These are phyloP conservation scores for Xylaria cubensis DNA, from an alignment of 495 filamentous ascomycete species.

Conservation along the genomic window DNA sequence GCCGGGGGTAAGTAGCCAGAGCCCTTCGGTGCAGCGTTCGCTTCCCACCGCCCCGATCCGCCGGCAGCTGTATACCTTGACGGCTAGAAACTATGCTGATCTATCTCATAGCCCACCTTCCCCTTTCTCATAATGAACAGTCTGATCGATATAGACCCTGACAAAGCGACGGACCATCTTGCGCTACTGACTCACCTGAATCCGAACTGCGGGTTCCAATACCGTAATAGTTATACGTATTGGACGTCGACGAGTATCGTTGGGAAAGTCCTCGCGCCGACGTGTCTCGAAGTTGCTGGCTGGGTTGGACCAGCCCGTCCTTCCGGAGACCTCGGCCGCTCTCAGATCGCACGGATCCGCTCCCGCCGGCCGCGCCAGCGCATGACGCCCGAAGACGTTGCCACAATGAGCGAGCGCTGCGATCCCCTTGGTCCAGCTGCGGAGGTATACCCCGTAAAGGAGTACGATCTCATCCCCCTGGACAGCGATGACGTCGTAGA, in stretches of 20 bases:
- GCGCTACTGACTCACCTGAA: slow-evolving; percentile 66
- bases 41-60: neutral
- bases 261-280: slow-evolving; percentile 78
- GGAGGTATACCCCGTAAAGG: slow-evolving; percentile 62
- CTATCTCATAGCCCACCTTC: slow-evolving; percentile 54
- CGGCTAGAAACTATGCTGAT: slow-evolving; percentile 24
- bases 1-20: slow-evolving; percentile 56
- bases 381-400: slow-evolving; percentile 57
- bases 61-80: neutral
- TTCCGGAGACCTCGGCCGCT: slow-evolving; percentile 64
- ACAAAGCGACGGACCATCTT: slow-evolving; percentile 62
- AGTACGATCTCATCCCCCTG: slow-evolving; percentile 63
- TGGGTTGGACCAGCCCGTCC: slow-evolving; percentile 75
- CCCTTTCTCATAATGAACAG: slow-evolving; percentile 76
- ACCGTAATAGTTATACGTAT: slow-evolving; percentile 70
- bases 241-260: slow-evolving; percentile 73
- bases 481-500: slow-evolving; percentile 63
- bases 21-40: slow-evolving; percentile 1
- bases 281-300: slow-evolving; percentile 69
- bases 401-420: slow-evolving; percentile 64
- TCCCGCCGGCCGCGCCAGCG: slow-evolving; percentile 54
- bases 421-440: slow-evolving; percentile 68
- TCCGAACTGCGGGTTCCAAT: slow-evolving; percentile 73
- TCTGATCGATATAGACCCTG: slow-evolving; percentile 72
- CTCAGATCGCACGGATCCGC: slow-evolving; percentile 67